A percentile compares a stretch with the other conserved stretches of the same genome.
Evolutionary conservation across 2,329 filamentous ascomycete genomes (phyloP).

Genomic region (Neoscytalidium dimidiatum): DNA sequence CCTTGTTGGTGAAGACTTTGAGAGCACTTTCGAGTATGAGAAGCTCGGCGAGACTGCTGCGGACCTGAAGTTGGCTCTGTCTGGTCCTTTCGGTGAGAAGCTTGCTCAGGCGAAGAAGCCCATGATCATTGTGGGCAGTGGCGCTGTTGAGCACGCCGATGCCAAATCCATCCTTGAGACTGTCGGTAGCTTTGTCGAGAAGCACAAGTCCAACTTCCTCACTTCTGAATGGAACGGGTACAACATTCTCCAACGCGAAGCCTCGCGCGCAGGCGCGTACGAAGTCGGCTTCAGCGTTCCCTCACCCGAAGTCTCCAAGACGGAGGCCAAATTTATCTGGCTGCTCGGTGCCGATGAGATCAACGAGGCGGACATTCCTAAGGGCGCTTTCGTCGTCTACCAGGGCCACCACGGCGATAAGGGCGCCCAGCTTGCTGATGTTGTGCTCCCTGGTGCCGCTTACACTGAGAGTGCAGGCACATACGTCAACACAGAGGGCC

Average conservation of each 20-base stretch:
- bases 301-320: conserved; percentile 77
- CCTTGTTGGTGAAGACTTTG: conserved; percentile 85
- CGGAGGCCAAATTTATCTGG: conserved; percentile 93
- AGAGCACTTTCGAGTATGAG: conserved; percentile 94
- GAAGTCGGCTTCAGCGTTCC: conserved; percentile 94
- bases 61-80: conserved; percentile 80
- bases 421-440: conserved; percentile 88
- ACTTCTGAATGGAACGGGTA: conserved; percentile 95
- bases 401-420: conserved; percentile 97
- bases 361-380: conserved; percentile 80
- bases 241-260: conserved; percentile 92
- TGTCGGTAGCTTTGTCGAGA: conserved; percentile 87
- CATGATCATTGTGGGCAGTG: conserved; percentile 95
- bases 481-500: conserved; percentile 96
- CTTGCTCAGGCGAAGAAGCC: conserved; percentile 83
- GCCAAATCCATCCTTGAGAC: conserved; percentile 92
- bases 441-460: conserved; percentile 89
- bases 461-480: conserved; percentile 97
- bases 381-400: conserved; percentile 95
- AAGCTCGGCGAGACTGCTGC: conserved; percentile 80
- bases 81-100: conserved; percentile 90
- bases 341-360: conserved; percentile 95
- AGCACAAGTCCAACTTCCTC: conserved; percentile 84
- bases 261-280: conserved; percentile 89
- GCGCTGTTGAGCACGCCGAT: conserved; percentile 85